phyloP scores from a whole-genome alignment of 768 basidiomycete species.

The Suillus brevipes region DNA sequence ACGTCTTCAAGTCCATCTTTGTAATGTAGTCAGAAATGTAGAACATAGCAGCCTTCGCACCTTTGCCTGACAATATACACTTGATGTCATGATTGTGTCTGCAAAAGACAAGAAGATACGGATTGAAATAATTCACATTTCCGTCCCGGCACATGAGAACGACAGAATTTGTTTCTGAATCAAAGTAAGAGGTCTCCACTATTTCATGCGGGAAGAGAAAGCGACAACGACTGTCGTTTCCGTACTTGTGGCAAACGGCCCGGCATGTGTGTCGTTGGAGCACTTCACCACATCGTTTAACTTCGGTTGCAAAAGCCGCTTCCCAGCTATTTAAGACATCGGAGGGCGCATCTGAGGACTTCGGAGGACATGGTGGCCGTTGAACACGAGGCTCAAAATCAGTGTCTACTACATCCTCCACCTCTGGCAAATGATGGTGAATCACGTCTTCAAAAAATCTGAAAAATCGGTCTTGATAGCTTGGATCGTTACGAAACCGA shows the following conservation, averaged over 20 bases:
- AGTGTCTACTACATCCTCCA: conserved; percentile 19
- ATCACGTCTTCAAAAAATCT: conserved; percentile 35
- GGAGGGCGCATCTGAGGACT: neutral
- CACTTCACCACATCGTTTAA: conserved; percentile 23
- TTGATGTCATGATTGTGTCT: too few relatives aligned
- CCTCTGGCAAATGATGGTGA: conserved; percentile 29
- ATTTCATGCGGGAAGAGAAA: conserved; percentile 38
- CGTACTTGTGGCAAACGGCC: conserved; percentile 34
- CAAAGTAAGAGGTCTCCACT: conserved; percentile 28
- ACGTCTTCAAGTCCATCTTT: too few relatives aligned
- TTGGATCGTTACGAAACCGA: conserved; percentile 6
- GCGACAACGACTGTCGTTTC: conserved; percentile 24
- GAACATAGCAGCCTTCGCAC: too few relatives aligned
- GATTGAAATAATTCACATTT: conserved; percentile 9
- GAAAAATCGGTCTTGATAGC: conserved; percentile 24
- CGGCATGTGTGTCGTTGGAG: conserved; percentile 23
- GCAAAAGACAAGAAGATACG: neutral
- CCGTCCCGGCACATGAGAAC: conserved; percentile 28
- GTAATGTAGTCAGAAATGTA: too few relatives aligned
- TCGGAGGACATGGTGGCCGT: conserved; percentile 17
- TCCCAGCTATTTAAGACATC: conserved; percentile 12
- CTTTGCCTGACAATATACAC: too few relatives aligned
- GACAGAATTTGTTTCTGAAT: conserved; percentile 33
- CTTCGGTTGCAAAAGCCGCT: conserved; percentile 15
- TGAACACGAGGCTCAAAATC: conserved; percentile 24